Evolutionary conservation across 306 rosid genomes (phyloP), one percentile per base, ranked within the genome.

Genomic region (Inga leiocalycina): DNA sequence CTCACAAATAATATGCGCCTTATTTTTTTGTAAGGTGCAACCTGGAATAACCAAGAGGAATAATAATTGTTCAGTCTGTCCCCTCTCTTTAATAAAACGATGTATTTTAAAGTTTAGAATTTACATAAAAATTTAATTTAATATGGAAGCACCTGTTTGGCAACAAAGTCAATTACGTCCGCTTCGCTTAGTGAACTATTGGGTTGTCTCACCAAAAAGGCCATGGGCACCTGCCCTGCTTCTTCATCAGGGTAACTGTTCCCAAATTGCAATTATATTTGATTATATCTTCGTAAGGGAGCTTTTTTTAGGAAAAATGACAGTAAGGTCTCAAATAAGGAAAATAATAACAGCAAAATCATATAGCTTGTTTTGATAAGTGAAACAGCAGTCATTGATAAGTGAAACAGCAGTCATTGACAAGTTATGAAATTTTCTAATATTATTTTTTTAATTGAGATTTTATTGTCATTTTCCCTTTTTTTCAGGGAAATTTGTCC

Each of bases 201-300:
- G 13, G 27, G 66, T 4, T 79, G 70, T 85, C 91, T 87, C 66
- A 91, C 88, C 51, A 93, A 90, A 64, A 80, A 88, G 14, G 95
- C 93, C 86, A 93, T 79, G 4, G 97, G 97, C 44, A 93, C 80
- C 49, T 93, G 95, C n/a, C 97, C 97, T 0, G 92, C 95, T 79
- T 91, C 93, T 35, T 88, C 93, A 78, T 91, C 91, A 7, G 95
- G 93, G 73, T 86, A 93, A 77, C 97, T 93, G 82, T 72, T 35
- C 11, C 9, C n/a, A 16, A 3, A 30, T 27, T 24, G 4, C 9
- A 64, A 30, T 64, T 30, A 30, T 51, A 51, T 13, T 14, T 49
- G 19, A 49, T 39, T 39, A 39, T 39, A 39, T 39, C 8, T 6
- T 6, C 43, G 6, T 39, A 39, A 39, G 43, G 43, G 43, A 39